phyloP scores from a whole-genome alignment of 495 filamentous ascomycete species.

The Apodospora peruviana region DNA sequence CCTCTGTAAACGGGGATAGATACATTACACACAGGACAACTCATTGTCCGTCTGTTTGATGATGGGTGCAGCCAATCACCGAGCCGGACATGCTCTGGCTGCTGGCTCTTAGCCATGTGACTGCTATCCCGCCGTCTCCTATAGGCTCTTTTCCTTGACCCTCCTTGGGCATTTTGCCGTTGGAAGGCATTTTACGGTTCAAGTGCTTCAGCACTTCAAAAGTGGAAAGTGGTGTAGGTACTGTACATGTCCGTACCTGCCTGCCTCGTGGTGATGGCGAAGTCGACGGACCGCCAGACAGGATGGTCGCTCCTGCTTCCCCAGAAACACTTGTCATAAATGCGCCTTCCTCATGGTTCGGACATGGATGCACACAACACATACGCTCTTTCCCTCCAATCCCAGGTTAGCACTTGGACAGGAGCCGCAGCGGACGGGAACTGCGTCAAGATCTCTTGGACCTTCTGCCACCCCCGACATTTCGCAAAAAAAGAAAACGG shows the following conservation, averaged over 20 bases:
- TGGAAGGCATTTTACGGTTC: constrained; percentile 20
- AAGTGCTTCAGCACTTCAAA: constrained; percentile 10
- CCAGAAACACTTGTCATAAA: not conserved
- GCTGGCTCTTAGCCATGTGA: not conserved
- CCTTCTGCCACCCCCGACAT: constrained; percentile 6
- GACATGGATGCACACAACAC: too few species aligned
- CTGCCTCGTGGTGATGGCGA: not conserved
- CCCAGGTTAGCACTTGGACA: too few species aligned
- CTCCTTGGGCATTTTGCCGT: constrained; percentile 23
- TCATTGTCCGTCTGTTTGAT: too few species aligned
- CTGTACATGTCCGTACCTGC: constrained; percentile 6
- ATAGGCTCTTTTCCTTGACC: constrained; percentile 9
- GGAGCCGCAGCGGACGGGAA: too few species aligned
- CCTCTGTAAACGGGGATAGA: too few species aligned
- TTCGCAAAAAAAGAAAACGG: constrained; percentile 9
- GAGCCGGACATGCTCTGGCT: not conserved
- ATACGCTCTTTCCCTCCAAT: too few species aligned
- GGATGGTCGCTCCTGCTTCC: too few species aligned
- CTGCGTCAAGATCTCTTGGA: constrained; percentile 3
- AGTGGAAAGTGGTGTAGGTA: too few species aligned
- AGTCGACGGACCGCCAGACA: too few species aligned
- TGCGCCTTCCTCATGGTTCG: too few species aligned
- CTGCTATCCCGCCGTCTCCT: constrained; percentile 1
- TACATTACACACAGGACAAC: too few species aligned
- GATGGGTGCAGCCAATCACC: constrained; percentile 4